phyloP scores from a whole-genome alignment of 2,329 filamentous ascomycete genomes.

The Paramyrothecium sp. region DNA sequence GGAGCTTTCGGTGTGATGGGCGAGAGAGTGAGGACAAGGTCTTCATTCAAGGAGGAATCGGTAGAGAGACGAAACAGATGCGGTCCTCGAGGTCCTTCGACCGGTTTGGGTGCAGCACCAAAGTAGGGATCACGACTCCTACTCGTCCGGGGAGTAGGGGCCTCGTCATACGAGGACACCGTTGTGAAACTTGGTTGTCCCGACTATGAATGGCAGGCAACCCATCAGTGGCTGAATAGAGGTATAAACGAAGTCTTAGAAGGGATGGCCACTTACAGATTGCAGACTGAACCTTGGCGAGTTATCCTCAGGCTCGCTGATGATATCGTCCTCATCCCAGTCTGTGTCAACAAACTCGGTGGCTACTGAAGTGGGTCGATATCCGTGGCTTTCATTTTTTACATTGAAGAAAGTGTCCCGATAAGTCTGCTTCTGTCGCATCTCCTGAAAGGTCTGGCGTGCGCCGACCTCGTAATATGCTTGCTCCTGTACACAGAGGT shows the following conservation, averaged over 20 bases:
- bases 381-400: conserved; percentile 44
- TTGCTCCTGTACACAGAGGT: conserved; percentile 28
- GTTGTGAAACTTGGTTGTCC: conserved; percentile 79
- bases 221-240: conserved; percentile 8
- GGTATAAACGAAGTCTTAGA: no score
- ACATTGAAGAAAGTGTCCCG: conserved; percentile 62
- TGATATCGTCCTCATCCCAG: conserved; percentile 61
- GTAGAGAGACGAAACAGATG: conserved; percentile 79
- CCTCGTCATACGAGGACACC: conserved; percentile 82
- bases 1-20: conserved; percentile 68
- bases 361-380: conserved; percentile 65
- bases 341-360: conserved; percentile 81
- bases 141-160: conserved; percentile 71
- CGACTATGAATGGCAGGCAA: conserved; percentile 44
- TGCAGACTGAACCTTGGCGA: conserved; percentile 67
- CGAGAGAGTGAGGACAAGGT: conserved; percentile 65
- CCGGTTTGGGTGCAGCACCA: conserved; percentile 60
- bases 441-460: conserved; percentile 42
- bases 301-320: conserved; percentile 61
- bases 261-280: conserved; percentile 56
- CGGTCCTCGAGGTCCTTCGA: conserved; percentile 79
- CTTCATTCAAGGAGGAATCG: conserved; percentile 42
- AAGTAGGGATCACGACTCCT: conserved; percentile 60
- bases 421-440: conserved; percentile 48
- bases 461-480: conserved; percentile 33